Evolutionary conservation across 2,329 filamentous ascomycete species (phyloP), one percentile per base, ranked within the genome.

Genomic region (Cylindrodendrum hubeiense): DNA sequence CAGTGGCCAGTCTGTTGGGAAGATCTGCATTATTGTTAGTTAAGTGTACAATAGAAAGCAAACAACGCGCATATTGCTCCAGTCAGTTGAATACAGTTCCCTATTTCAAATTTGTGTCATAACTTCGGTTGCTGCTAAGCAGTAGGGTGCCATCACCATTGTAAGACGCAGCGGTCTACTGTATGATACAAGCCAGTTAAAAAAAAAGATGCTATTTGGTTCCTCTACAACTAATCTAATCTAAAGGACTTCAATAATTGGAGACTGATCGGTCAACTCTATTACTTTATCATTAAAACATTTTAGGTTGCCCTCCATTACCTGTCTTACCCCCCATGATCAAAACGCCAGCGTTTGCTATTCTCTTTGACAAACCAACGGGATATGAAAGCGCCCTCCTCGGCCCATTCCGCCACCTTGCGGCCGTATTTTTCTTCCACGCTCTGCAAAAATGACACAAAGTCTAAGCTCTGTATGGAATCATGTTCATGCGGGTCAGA

Each of bases 351-450:
- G 58, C 77, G 75, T 63, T 73, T 78, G 60, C 71, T 72, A 49
- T 79, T 79, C 63, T 79, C 78, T 54, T 78, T 75, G 4, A 78
- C 75, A 67, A 76, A 79, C 77, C 78, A 79, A 13, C 76, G 68
- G 4, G 75, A 74, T 19, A 79, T 65, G 26, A 76, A 76, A 5
- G 76, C 72, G 1, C 73, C 78, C 47, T 77, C 75, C 60, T 79
- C 75, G 2, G 69, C 73, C 77, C 77, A 78, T n/a, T 70, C 69
- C 4, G 77, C 71, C 2, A 71, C 70, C 4, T 76, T 75, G 4
- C 66, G 47, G 3, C 77, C 76, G 21, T 73, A 67, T 50, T 61
- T 68, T 13, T 59, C 53, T 39, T 78, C 66, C 12, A 79, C 66
- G 10, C 53, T 65, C 8, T 67, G 62, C 28, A 78, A 37, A 22